Evolutionary conservation across 1,284 basidiomycete genomes (phyloP), one percentile per base, ranked within the genome.

Genomic region (Ganoderma lingzhi): DNA sequence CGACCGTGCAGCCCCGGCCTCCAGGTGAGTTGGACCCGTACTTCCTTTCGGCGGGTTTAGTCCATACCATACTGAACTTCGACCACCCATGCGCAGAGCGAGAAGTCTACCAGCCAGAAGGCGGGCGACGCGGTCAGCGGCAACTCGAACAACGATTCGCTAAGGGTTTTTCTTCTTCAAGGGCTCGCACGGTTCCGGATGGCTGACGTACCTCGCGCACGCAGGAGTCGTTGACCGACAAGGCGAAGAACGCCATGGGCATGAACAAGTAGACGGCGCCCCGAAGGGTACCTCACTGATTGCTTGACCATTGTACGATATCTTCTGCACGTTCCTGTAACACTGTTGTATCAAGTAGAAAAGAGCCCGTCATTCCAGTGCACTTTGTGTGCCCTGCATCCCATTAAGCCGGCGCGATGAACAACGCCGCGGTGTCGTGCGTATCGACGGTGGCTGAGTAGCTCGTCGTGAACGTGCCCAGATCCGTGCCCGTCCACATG

Each of bases 111-210:
- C 37, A 63, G 32, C 37, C 32, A 90, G 82, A 79, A 89, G 70
- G 75, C 82, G n/a, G 82, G 85, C 63, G 90, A 92, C 80, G 77
- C 80, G 65, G 14, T 88, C 76, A 87, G 86, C 70, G 84, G 85
- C 72, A 85, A 79, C 77, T 70, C 70, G n/a, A 78, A 78, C 75
- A 65, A 75, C 61, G 75, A 76, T 68, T 66, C 77, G 72, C 79
- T 80, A 66, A 28, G 75, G 72, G 10, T n/a, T n/a, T n/a, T n/a
- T n/a, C n/a, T 23, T 2, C n/a, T 12, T 53, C 15, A 10, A 6
- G 45, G 15, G 61, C n/a, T 12, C 10, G 12, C 19, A 32, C 37
- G 15, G 5, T 39, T 14, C 14, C 12, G 6, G 41, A 23, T 30
- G 1, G 17, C 4, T 44, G 6, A 42, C 41, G 61, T 30, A 12